Evolutionary conservation across 208 protist genomes (phyloP), one percentile per base, ranked within the genome.

Genomic region (Borovskyia barvae): DNA sequence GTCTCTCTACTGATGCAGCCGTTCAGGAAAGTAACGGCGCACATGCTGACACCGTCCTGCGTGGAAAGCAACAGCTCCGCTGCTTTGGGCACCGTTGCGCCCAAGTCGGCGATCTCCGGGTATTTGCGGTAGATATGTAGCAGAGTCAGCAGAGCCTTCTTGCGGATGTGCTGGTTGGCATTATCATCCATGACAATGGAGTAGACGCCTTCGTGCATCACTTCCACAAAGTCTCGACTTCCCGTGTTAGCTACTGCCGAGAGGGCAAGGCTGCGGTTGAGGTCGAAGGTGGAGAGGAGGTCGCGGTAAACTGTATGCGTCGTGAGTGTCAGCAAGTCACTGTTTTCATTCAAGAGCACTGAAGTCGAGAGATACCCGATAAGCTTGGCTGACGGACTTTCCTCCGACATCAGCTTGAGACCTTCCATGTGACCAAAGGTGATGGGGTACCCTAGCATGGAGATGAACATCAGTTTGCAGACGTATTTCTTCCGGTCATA

Each of bases 401-500:
- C 66, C n/a, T 85, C 83, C 5, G 96, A 85, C 41, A 99, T 87
- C 9, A 99, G 85, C 30, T 98, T 92, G 5, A 99, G 74, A 20
- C 97, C 97, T 66, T 99, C 97, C 79, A 99, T 98, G 72, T 99
- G 97, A 8, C 99, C 99, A 89, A 99, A 99, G 47, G 99, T 98
- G 26, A 99, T 84, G 19, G 98, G 97, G 77, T 99, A 99, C 9
- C 99, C 99, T 3, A 99, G 76, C 81, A 99, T 99, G 46, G 96
- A 97, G 62, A 99, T 99, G 78, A 99, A 99, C 61, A 99, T 90
- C 11, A 99, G 82, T 81, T 99, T 99, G 78, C 94, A 98, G 25
- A 99, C 94, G 75, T 99, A 99, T 77, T 99, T 99, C 69, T 99
- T 99, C 12, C 93, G 75, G 51, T 99, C 82, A 75, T 99, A 99